Conservation (phyloP, 176 grass and related monocot genomes). For the Hsuehochloa calcarea region DNA sequence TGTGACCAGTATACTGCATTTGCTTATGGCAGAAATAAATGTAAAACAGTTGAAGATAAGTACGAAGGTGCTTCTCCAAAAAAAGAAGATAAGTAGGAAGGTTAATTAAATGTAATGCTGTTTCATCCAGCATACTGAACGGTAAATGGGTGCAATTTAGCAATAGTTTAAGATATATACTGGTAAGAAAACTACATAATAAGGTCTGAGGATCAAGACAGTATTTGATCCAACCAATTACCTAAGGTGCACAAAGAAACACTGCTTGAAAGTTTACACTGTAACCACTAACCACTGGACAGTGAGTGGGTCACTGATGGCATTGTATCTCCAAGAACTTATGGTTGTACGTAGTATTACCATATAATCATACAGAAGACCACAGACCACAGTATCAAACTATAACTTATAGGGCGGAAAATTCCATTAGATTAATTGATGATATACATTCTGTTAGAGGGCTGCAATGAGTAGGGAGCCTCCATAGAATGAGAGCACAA, state of each 20-base stretch:
- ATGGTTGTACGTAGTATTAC: not conserved
- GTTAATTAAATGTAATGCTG: not conserved
- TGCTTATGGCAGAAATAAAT: not conserved
- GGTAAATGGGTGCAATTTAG: not conserved
- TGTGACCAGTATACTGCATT: not conserved
- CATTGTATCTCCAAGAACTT: slow-evolving; percentile 4
- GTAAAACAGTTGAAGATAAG: not conserved
- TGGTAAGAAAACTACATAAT: not conserved
- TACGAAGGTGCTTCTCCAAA: not conserved
- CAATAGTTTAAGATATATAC: not conserved
- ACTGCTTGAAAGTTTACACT: not conserved
- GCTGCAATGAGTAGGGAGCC: not conserved
- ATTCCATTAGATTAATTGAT: not conserved
- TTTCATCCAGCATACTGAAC: not conserved
- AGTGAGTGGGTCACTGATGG: not conserved
- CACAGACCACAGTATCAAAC: not conserved
- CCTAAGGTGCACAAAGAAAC: not conserved
- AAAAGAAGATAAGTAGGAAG: not conserved
- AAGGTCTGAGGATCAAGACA: not conserved
- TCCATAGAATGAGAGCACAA: not conserved
- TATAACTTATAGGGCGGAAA: not conserved
- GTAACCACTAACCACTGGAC: not conserved
- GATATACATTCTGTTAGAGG: not conserved
- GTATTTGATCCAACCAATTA: slow-evolving; percentile 8
- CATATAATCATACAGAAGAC: not conserved